Base-by-base conservation (phyloP, 1,284 basidiomycete species). In the Pascua sp. region DNA sequence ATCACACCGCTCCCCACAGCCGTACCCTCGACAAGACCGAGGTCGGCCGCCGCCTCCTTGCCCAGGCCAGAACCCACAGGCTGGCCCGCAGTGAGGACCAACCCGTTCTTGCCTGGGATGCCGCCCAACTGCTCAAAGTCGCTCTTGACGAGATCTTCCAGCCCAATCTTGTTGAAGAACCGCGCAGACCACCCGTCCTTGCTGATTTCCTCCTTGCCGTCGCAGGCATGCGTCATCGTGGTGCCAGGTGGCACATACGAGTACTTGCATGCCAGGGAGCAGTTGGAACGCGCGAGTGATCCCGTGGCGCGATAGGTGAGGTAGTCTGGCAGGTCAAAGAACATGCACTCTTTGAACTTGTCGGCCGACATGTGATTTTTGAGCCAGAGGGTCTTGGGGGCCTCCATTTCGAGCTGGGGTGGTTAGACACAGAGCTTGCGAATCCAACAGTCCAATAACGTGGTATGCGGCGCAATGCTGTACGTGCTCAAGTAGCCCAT, bases 281-380 rank as follows among this genome's bases (percentile, higher is more conserved):
- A 98, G 74, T 85, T 87, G 4, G 91, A 96, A 38, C 95, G 87
- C 8, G 88, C 88, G 63, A 81, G 80, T 59, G 85, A 82, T 18
- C 81, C 82, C 1, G 96, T 98, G 4, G 92, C 91, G 53, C 86
- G 87, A 80, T 93, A 98, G 0, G 95, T 96, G 54, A 98, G 84
- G 79, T 87, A 98, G 79, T 98, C 95, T 13, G 95, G 95, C 32
- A 98, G 84, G 77, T 98, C 96, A 77, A 96, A 98, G 81, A 98
- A 95, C 76, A 91, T 88, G 79, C 88, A 92, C 51, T 83, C 79
- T 47, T 85, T 80, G 78, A 98, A 98, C n/a, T 80, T 80, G 12
- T 83, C 79, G 0, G 83, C 71, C 2, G 83, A 75, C 91, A 97
- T 94, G 78, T 91, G 83, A 59, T 86, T 87, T 77, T 94, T 96